Evolutionary conservation across 192 early-diverging fungal genomes (phyloP), one percentile per base, ranked within the genome.

Genomic region (Coemansia sp.): DNA sequence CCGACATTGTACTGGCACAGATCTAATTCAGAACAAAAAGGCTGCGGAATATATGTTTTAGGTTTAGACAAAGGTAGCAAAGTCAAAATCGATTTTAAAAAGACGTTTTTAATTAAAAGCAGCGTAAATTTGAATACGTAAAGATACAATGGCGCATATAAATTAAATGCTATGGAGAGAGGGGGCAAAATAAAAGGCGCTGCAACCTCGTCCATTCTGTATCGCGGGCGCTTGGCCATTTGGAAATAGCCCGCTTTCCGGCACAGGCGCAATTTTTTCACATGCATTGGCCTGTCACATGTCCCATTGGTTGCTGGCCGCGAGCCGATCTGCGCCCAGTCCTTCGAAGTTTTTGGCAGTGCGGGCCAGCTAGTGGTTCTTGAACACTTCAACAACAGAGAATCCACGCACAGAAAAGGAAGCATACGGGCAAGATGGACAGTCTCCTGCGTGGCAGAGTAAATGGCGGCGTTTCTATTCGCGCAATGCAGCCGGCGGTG

Each of bases 401-500:
- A 6, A 11, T 2, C 8, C 42, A 45, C 42, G 5, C 12, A 45
- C 42, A n/a, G n/a, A n/a, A n/a, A n/a, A n/a, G n/a, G n/a, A 45
- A 2, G 34, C 34, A 36, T 8, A 36, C 4, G 8, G 34, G 16
- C 20, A 30, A 31, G 36, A 69, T 77, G 66, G 64, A 62, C 28
- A 25, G 38, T 42, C 30, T 71, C 17, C 31, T 70, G 30, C 73
- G 78, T 5, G 40, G 33, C 25, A 49, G 79, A 28, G 79, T 67
- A 7, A 62, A 20, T 48, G 74, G 70, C 0, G 12, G 40, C 18
- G 17, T 51, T 5, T 17, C 60, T 0, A 20, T 61, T 16, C 34
- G 58, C 7, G 36, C 42, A 7, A 32, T 61, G 34, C 64, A 64
- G 40, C 71, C 50, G 16, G 33, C 16, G 20, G 50, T 68, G 42